A percentile compares a stretch with the other conserved stretches of the same genome.
Evolutionary conservation across 257 asterid genomes (phyloP).

Genomic region (Datura wrightii): DNA sequence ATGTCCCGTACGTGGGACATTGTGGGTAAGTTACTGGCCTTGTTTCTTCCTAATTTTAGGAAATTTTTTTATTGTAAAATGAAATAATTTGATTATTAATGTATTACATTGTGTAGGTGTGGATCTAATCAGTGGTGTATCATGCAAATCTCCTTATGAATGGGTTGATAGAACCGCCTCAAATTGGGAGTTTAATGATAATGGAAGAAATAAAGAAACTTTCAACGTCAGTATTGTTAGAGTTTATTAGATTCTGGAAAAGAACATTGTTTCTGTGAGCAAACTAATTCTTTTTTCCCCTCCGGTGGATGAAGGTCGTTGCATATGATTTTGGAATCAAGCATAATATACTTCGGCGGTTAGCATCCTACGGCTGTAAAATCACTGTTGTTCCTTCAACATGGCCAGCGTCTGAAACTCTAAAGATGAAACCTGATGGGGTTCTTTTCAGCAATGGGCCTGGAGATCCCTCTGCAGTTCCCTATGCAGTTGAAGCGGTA

Average conservation of each 20-base stretch:
- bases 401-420: slow-evolving; percentile 88
- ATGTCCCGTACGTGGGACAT: slow-evolving; percentile 84
- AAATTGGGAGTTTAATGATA: slow-evolving; percentile 78
- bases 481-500: slow-evolving; percentile 89
- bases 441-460: slow-evolving; percentile 96
- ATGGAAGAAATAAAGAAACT: slow-evolving; percentile 51
- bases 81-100: background rate
- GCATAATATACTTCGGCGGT: slow-evolving; percentile 86
- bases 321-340: slow-evolving; percentile 99
- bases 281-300: slow-evolving; percentile 28
- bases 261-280: slow-evolving; percentile 27
- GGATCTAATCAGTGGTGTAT: slow-evolving; percentile 89
- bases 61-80: slow-evolving; percentile 16
- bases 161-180: slow-evolving; percentile 71
- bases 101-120: slow-evolving; percentile 60
- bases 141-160: slow-evolving; percentile 82
- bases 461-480: slow-evolving; percentile 98
- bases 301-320: slow-evolving; percentile 65
- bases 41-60: background rate
- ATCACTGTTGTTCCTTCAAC: slow-evolving; percentile 93
- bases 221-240: slow-evolving; percentile 55
- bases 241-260: background rate
- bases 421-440: slow-evolving; percentile 93
- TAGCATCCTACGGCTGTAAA: slow-evolving; percentile 92
- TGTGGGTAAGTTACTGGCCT: slow-evolving; percentile 61